Percentiles rank a stretch among this genome's conserved stretches.
Conservation (phyloP, 306 rosid genomes). For the Lablab purpureus region DNA sequence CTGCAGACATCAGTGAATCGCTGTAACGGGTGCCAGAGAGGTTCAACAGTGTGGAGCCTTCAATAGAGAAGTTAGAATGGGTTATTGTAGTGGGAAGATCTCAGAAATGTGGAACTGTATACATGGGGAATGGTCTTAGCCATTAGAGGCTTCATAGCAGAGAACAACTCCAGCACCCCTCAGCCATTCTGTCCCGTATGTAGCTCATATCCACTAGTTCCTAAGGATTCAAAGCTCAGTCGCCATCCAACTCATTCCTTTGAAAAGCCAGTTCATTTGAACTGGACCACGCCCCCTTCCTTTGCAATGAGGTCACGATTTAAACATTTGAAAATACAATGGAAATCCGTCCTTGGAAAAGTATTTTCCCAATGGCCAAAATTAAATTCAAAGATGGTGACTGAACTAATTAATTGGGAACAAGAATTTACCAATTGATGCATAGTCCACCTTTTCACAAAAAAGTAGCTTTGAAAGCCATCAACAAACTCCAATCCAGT, state of each 20-base stretch:
- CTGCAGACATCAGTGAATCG: slow-evolving; percentile 24
- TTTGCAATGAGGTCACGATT: slow-evolving; percentile 33
- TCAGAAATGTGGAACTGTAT: not conserved
- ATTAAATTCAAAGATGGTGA: slow-evolving; percentile 41
- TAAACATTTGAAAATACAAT: slow-evolving; percentile 20
- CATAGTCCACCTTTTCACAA: slow-evolving; percentile 93
- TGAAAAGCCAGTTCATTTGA: slow-evolving; percentile 37
- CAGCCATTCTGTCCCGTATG: slow-evolving; percentile 29
- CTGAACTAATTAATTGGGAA: slow-evolving; percentile 38
- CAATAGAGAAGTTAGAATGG: slow-evolving; percentile 25
- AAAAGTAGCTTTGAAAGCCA: slow-evolving; percentile 81
- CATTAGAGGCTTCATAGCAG: slow-evolving; percentile 21
- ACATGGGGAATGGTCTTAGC: slow-evolving; percentile 11
- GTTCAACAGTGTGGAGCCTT: slow-evolving; percentile 25
- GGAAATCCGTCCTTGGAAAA: slow-evolving; percentile 40
- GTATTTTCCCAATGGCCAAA: slow-evolving; percentile 1
- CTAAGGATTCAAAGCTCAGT: slow-evolving; percentile 36
- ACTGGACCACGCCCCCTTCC: slow-evolving; percentile 34
- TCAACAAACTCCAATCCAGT: slow-evolving; percentile 94
- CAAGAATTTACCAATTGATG: slow-evolving; percentile 88
- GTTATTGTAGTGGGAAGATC: slow-evolving; percentile 24
- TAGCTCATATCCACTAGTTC: slow-evolving; percentile 31
- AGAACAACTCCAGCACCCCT: slow-evolving; percentile 10
- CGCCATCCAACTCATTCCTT: slow-evolving; percentile 33
- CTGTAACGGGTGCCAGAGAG: not conserved